Percentiles rank a stretch among this genome's conserved stretches.
Evolutionary conservation across 495 filamentous ascomycete species (phyloP).

Genomic region (Podospora australis): DNA sequence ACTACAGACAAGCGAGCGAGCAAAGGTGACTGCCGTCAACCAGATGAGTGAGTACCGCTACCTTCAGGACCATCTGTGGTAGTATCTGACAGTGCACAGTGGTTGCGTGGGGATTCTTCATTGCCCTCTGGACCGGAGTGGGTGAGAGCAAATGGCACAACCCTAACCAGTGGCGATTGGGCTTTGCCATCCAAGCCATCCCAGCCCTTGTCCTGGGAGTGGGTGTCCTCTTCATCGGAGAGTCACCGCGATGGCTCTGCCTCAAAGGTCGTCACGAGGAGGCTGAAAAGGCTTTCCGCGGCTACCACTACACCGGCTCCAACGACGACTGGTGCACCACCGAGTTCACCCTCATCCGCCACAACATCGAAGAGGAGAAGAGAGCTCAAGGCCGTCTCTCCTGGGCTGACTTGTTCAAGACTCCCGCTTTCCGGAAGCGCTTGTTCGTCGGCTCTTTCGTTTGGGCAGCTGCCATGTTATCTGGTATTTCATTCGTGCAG

Average conservation of each 20-base stretch:
- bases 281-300: constrained; percentile 35
- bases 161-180: constrained; percentile 47
- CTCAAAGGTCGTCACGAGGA: constrained; percentile 43
- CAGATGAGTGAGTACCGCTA: constrained; percentile 20
- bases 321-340: constrained; percentile 39
- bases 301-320: constrained; percentile 39
- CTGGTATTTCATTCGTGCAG: constrained; percentile 49
- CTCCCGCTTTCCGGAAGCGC: constrained; percentile 40
- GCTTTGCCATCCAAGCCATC: constrained; percentile 47
- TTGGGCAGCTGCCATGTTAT: constrained; percentile 48
- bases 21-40: constrained; percentile 42
- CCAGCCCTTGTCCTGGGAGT: constrained; percentile 43
- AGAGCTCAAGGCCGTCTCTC: constrained; percentile 26
- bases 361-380: constrained; percentile 37
- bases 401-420: constrained; percentile 41
- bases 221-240: constrained; percentile 47
- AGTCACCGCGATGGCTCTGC: constrained; percentile 53
- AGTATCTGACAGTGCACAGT: constrained; percentile 22
- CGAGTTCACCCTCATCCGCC: constrained; percentile 43
- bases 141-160: constrained; percentile 35
- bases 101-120: constrained; percentile 48
- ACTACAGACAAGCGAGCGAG: constrained; percentile 43
- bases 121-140: constrained; percentile 36
- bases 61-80: background rate
- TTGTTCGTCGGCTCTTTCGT: constrained; percentile 47